These are phyloP conservation scores for Viola pubescens DNA, from an alignment of 441 rosid species.

Conservation along the genomic window DNA sequence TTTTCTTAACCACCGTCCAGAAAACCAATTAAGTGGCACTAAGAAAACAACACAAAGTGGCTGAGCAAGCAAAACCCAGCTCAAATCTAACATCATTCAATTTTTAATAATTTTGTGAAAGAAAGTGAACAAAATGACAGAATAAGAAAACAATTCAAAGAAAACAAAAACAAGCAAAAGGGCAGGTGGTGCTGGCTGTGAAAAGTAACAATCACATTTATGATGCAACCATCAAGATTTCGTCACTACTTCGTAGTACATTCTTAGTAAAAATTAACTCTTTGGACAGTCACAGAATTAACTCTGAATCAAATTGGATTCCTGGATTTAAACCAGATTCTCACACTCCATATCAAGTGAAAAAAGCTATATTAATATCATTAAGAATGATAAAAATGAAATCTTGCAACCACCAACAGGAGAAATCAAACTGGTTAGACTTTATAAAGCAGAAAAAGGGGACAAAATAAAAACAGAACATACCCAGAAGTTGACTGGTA, in stretches of 20 bases:
- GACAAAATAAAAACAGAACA: neutral
- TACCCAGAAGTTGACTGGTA: slow-evolving; percentile 69
- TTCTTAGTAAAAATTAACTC: slow-evolving; percentile 2
- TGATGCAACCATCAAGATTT: neutral
- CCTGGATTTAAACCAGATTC: slow-evolving; percentile 1
- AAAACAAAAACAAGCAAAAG: neutral
- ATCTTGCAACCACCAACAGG: neutral
- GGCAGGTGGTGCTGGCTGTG: too few species aligned
- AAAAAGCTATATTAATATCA: neutral
- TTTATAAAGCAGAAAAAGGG: too few species aligned
- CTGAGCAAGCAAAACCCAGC: slow-evolving; percentile 19
- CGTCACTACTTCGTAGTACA: neutral
- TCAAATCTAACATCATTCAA: slow-evolving; percentile 3
- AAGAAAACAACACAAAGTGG: neutral
- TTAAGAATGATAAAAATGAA: neutral
- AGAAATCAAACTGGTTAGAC: neutral
- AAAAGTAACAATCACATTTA: neutral
- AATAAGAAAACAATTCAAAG: neutral
- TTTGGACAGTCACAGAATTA: neutral
- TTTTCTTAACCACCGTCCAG: slow-evolving; percentile 4
- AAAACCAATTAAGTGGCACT: neutral
- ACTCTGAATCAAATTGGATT: neutral
- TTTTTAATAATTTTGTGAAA: neutral
- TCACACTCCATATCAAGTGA: neutral
- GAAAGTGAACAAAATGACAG: neutral